Percentiles rank a stretch among this genome's conserved stretches.
These are phyloP conservation scores for Populus hybrid DNA, from an alignment of 441 rosid species.

Conservation along the genomic window DNA sequence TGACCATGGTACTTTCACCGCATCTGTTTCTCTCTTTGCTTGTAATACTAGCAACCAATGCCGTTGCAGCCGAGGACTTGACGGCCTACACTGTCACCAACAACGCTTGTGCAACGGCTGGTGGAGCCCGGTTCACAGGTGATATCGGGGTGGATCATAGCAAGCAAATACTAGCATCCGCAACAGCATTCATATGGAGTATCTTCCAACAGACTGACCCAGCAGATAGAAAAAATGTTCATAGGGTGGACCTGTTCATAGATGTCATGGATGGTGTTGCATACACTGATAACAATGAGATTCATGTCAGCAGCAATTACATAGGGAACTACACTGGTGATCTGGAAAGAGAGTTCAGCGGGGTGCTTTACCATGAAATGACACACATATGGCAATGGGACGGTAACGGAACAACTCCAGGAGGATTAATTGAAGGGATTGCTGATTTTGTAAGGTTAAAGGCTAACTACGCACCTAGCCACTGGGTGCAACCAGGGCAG, in stretches of 20 bases:
- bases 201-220: constrained; percentile 23
- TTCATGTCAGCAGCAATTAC: constrained; percentile 23
- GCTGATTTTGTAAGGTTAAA: constrained; percentile 47
- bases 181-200: constrained; percentile 34
- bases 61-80: constrained; percentile 18
- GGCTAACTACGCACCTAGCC: constrained; percentile 30
- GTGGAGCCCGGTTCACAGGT: not conserved
- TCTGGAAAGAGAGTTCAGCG: too few relatives aligned
- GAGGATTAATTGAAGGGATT: constrained; percentile 40
- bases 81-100: constrained; percentile 26
- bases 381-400: too few relatives aligned
- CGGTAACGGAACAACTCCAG: constrained; percentile 15
- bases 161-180: constrained; percentile 14
- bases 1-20: too few relatives aligned
- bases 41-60: constrained; percentile 9
- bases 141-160: constrained; percentile 24
- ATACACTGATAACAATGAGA: constrained; percentile 12
- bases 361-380: too few relatives aligned
- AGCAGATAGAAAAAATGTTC: constrained; percentile 21
- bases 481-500: constrained; percentile 26
- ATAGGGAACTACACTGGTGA: too few relatives aligned
- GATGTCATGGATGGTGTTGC: constrained; percentile 28
- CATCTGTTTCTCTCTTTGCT: constrained; percentile 6
- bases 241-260: constrained; percentile 18
- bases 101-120: constrained; percentile 13